Evolutionary conservation across 2,329 filamentous ascomycete species (phyloP).

Genomic region (Canariomyces notabilis): DNA sequence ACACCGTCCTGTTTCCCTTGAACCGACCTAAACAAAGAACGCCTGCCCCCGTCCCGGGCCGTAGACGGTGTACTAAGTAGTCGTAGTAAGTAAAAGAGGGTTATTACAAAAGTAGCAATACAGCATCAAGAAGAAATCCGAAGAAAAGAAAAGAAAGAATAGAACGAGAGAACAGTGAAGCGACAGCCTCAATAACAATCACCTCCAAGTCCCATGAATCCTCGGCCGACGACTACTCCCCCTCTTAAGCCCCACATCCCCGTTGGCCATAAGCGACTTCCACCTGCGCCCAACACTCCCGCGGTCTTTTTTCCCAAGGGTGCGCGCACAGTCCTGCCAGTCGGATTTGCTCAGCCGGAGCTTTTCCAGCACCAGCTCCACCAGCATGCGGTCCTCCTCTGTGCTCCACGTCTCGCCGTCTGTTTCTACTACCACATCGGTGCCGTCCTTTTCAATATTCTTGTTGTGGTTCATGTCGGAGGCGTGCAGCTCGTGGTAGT

Average conservation of each 20-base stretch:
- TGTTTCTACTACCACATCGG: conserved; percentile 39
- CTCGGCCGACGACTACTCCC: conserved; percentile 41
- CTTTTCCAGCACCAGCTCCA: conserved; percentile 65
- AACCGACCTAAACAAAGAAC: not conserved
- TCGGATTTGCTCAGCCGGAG: conserved; percentile 59
- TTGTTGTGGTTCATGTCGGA: conserved; percentile 20
- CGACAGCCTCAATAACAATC: conserved; percentile 17
- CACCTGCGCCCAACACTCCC: conserved; percentile 54
- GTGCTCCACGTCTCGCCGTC: conserved; percentile 52
- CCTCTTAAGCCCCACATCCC: conserved; percentile 56
- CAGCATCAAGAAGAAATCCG: not conserved
- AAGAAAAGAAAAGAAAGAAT: not conserved
- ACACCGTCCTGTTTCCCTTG: not conserved
- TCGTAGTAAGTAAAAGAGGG: not conserved
- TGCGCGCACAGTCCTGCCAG: conserved; percentile 63
- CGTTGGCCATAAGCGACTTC: conserved; percentile 56
- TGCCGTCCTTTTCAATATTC: conserved; percentile 23
- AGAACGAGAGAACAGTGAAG: not conserved
- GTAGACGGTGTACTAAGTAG: not conserved
- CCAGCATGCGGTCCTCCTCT: conserved; percentile 60
- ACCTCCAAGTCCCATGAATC: conserved; percentile 54
- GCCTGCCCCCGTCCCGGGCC: not conserved
- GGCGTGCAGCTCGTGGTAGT: conserved; percentile 50
- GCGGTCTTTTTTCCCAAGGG: conserved; percentile 56
- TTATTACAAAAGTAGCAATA: not conserved